Base-by-base conservation (phyloP, 176 grass and related monocot species). In the Sorghum bicolor region DNA sequence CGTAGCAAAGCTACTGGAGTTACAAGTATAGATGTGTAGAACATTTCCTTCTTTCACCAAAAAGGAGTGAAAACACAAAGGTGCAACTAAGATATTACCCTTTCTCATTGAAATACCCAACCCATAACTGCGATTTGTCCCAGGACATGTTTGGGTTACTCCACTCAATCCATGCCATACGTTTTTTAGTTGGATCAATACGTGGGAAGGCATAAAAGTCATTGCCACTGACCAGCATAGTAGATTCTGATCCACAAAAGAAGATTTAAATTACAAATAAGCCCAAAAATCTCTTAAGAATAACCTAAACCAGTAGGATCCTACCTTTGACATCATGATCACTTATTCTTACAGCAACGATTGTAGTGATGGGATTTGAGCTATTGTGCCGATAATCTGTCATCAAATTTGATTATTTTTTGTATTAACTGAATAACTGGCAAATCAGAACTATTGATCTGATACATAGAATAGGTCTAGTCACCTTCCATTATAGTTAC, bases 131-230 rank as follows among this genome's bases (percentile, higher is more conserved):
- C 25, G 94, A 72, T 90, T 86, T 97, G 80, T 97, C 94, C 94
- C 94, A 97, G 22, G 77, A 88, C 94, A 97, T 97, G 66, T 84
- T 88, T 8, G 94, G 91, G 50, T 94, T 83, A 81, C 87, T 91
- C 94, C 94, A 97, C 34, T 97, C 91, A 81, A 97, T 88, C 94
- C 91, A 94, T 67, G 87, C 79, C 89, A 97, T 92, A 44, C 85
- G 80, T 30, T 88, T 97, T 74, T 86, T 58, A 67, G 43, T 87
- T 47, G 89, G 83, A 82, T 97, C 91, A 76, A 97, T 53, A 13
- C 91, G 91, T 84, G 94, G 94, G 75, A 92, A 97, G 40, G 94
- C 89, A 83, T 94, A 97, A 73, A 97, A 97, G 74, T 97, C 94
- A 88, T 73, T 94, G 71, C 94, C 94, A 62, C 67, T 67, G 77